Evolutionary conservation across 805 yeast species (phyloP).

Genomic region (Candida bentonensis): DNA sequence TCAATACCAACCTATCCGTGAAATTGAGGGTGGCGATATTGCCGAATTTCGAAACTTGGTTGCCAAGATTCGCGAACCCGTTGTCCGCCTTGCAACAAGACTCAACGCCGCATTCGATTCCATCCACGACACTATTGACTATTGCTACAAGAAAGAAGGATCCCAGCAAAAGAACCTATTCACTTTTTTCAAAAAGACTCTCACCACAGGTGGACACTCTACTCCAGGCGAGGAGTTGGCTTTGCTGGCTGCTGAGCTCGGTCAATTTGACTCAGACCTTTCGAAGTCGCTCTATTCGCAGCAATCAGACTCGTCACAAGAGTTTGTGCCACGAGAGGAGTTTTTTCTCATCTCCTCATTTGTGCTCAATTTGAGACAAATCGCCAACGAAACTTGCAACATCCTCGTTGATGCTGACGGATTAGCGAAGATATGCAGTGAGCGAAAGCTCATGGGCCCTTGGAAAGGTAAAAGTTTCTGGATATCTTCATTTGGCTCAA

Average conservation of each 20-base stretch:
- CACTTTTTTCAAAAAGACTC: constrained; percentile 3
- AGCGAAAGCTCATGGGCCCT: constrained; percentile 22
- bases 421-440: constrained; percentile 19
- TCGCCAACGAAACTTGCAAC: constrained; percentile 20
- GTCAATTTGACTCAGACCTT: constrained; percentile 22
- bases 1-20: not conserved
- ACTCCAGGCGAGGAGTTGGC: constrained; percentile 17
- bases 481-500: constrained; percentile 28
- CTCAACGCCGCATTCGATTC: not conserved
- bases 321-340: constrained; percentile 33
- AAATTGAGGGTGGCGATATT: constrained; percentile 1
- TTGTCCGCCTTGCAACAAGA: not conserved
- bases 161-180: constrained; percentile 3
- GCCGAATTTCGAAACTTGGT: constrained; percentile 2
- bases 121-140: constrained; percentile 2
- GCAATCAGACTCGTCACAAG: constrained; percentile 11
- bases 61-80: not conserved
- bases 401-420: constrained; percentile 21
- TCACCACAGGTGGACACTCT: constrained; percentile 12
- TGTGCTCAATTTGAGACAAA: constrained; percentile 32
- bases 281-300: constrained; percentile 23
- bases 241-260: constrained; percentile 20
- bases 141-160: constrained; percentile 2
- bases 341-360: constrained; percentile 37
- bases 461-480: constrained; percentile 27